Evolutionary conservation across 192 early-diverging fungal genomes (phyloP), one percentile per base, ranked within the genome.

Genomic region (Oehlia diaphana): DNA sequence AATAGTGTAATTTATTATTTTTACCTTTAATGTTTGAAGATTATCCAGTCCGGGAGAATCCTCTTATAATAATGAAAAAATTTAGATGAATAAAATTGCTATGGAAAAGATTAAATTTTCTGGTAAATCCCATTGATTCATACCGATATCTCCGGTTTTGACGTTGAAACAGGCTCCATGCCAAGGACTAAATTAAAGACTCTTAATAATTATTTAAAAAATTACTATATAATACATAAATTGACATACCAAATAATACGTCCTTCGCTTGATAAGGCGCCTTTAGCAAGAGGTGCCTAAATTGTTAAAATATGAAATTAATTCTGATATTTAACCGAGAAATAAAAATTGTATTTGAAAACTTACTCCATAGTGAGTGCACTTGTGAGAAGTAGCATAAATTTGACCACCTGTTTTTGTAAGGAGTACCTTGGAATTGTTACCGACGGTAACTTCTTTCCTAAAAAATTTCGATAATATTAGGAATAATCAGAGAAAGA

Each of bases 161-260:
- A 76, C 74, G 26, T 82, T 74, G 71, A 86, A 86, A 53, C 85
- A 82, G 6, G 85, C 85, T 44, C 83, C 82, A 67, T 86, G 85
- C 83, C 83, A 84, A 13, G 80, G 82, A 78, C 85, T 84, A 67
- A 53, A 66, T 37, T 69, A 0, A 33, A 9, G 13, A 26, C 35
- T 47, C 5, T 9, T 26, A 35, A 61, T 61, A 47, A 74, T 47
- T 21, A 68, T 47, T 31, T 47, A 69, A 72, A 2, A 58, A 61
- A 39, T 28, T 0, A 75, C n/a, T 5, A 19, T 9, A 61, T 33
- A 9, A 47, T 42, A 66, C 5, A 53, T 19, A 44, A 39, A 44
- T 47, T 31, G 9, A 14, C 47, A 79, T 80, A 82, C 83, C 83
- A 84, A 65, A 61, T 81, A 28, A 84, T 23, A 73, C 83, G 83